Conservation (phyloP, 2,329 filamentous ascomycete species). For the Aspergillus udagawae region DNA sequence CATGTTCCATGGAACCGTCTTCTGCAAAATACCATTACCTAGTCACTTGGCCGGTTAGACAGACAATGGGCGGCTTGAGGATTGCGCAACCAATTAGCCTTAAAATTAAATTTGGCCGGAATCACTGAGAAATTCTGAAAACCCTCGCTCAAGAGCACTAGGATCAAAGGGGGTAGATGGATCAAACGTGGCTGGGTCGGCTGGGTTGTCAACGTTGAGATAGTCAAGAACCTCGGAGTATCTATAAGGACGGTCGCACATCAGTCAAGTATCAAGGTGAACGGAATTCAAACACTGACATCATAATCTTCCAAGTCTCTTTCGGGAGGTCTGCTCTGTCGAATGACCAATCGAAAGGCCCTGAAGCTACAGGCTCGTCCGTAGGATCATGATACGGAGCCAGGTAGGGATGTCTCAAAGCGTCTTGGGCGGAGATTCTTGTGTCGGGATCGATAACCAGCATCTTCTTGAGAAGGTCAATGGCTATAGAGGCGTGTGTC, state of each 20-base stretch:
- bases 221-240: constrained; percentile 99
- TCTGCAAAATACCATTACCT: neutral
- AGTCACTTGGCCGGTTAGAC: neutral
- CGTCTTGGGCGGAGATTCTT: constrained; percentile 80
- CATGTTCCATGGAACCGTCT: neutral
- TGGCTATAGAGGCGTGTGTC: constrained; percentile 51
- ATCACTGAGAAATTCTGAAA: neutral
- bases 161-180: neutral
- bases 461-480: constrained; percentile 93
- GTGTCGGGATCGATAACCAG: constrained; percentile 97
- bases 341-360: constrained; percentile 99
- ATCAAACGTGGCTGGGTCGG: neutral
- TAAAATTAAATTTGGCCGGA: neutral
- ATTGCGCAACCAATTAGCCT: neutral
- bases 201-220: constrained; percentile 74
- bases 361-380: constrained; percentile 89
- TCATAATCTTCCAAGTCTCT: constrained; percentile 99
- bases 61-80: neutral
- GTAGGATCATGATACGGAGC: constrained; percentile 94
- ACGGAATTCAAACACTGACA: constrained; percentile 56
- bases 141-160: neutral
- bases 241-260: constrained; percentile 48
- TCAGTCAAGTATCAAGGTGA: neutral
- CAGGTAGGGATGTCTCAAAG: constrained; percentile 86
- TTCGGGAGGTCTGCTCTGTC: constrained; percentile 95